A percentile compares a stretch with the other conserved stretches of the same genome.
phyloP scores from a whole-genome alignment of 495 filamentous ascomycete species.

The Durotheca rogersii region DNA sequence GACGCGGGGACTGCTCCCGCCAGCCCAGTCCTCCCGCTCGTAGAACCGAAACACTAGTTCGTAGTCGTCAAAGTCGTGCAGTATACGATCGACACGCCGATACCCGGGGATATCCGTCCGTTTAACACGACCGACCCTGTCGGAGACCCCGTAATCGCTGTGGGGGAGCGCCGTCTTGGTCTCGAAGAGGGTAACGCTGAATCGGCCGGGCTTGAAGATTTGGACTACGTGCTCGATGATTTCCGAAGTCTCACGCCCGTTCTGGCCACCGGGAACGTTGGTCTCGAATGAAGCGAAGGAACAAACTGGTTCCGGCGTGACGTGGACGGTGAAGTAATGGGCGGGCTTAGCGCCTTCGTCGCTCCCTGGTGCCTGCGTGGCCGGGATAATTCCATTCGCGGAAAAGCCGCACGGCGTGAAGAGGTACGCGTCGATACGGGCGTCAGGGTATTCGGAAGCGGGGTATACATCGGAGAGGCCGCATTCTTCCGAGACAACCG shows the following conservation, averaged over 20 bases:
- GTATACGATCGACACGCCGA: constrained; percentile 86
- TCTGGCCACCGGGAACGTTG: constrained; percentile 90
- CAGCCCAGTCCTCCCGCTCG: constrained; percentile 88
- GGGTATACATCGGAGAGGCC: constrained; percentile 91
- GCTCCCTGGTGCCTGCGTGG: constrained; percentile 52
- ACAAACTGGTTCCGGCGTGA: constrained; percentile 95
- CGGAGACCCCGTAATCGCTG: constrained; percentile 47
- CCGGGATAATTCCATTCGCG: constrained; percentile 93
- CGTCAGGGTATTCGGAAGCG: constrained; percentile 81
- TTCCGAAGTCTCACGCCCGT: constrained; percentile 82
- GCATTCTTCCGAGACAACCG: constrained; percentile 86
- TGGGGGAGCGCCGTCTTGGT: constrained; percentile 59
- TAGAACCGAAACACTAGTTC: constrained; percentile 97
- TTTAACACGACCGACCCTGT: constrained; percentile 49
- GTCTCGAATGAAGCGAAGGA: constrained; percentile 99
- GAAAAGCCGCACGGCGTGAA: constrained; percentile 98
- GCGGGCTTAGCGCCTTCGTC: constrained; percentile 58
- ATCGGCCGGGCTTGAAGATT: constrained; percentile 95
- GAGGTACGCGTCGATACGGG: constrained; percentile 91
- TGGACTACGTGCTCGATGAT: constrained; percentile 89
- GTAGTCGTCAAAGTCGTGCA: constrained; percentile 97
- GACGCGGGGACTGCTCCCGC: constrained; percentile 67
- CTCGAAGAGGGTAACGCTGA: constrained; percentile 97
- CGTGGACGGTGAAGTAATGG: constrained; percentile 98
- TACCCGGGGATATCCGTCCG: constrained; percentile 91